Evolutionary conservation across 805 yeast genomes (phyloP), one percentile per base, ranked within the genome.

Genomic region (Candida ponderosae): DNA sequence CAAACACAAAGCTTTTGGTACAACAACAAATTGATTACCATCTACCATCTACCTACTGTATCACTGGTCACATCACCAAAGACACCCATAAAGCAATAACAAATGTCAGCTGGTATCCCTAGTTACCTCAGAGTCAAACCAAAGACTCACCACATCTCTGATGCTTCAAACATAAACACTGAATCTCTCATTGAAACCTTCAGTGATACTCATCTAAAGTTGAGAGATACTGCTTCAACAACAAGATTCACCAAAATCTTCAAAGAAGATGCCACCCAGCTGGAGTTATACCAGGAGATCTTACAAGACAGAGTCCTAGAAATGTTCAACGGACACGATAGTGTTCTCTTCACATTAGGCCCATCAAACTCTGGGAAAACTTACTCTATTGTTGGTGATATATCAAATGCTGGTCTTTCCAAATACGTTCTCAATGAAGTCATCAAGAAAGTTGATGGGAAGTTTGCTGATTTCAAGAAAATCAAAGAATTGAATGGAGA

Each of bases 361-460:
- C 73, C 79, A 26, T 67, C 78, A 1, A 72, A 70, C 27, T 63
- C 74, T 6, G 79, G 79, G 2, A 74, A 74, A 42, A 56, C 63
- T 10, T 57, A 53, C 40, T 54, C 70, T 1, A 42, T 66, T 4
- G 59, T 65, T 40, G 65, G 69, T 20, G 53, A 55, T 39, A 51
- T 38, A 8, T 40, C 52, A 3, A 53, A 56, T 24, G 66, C 69
- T 7, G 72, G 72, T 4, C 44, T 67, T 32, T 51, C 58, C 37
- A 62, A 50, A 37, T 62, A 51, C 51, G 60, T 42, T 10, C 56
- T 47, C 42, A 66, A 54, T 40, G 63, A 41, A 34, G 57, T 43
- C 46, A 65, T 62, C 50, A 56, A 48, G 20, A 53, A 41, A 14
- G 43, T 57, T 21, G 43, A 40, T 1, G 36, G 33, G n/a, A 46